Conservation (phyloP, 257 asterid genomes). For the Solanum ossicruentum region DNA sequence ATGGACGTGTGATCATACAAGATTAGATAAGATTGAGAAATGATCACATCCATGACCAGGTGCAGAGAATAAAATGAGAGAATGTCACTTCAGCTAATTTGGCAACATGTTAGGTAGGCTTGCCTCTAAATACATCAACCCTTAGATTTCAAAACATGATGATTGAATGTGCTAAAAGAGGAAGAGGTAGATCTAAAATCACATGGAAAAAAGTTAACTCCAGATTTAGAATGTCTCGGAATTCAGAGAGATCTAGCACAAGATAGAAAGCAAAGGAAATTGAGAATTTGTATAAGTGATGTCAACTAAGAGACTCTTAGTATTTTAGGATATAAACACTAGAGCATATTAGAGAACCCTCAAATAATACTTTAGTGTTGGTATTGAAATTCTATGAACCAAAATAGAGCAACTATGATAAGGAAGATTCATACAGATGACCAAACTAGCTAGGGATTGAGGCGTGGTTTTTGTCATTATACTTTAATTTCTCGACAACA, state of each 20-base stretch:
- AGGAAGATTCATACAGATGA: background rate
- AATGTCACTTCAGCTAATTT: background rate
- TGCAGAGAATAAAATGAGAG: background rate
- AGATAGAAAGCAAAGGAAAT: background rate
- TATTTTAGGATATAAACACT: background rate
- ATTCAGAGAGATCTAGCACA: background rate
- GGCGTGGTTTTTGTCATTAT: background rate
- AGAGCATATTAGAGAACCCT: background rate
- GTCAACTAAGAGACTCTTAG: background rate
- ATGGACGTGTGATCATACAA: background rate
- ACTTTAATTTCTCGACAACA: background rate
- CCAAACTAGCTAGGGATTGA: background rate
- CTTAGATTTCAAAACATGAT: background rate
- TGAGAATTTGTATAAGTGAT: background rate
- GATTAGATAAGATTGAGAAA: background rate
- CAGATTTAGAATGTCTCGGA: background rate
- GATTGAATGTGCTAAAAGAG: background rate
- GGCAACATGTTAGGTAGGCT: background rate
- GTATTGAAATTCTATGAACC: background rate
- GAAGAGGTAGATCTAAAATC: background rate
- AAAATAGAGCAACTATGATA: background rate
- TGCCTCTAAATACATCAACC: background rate
- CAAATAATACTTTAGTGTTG: background rate
- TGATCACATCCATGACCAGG: background rate
- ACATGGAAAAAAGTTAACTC: background rate